Evolutionary conservation across 1,139 yeast genomes (phyloP), one percentile per base, ranked within the genome.

Genomic region (Arxiozyma heterogenica): DNA sequence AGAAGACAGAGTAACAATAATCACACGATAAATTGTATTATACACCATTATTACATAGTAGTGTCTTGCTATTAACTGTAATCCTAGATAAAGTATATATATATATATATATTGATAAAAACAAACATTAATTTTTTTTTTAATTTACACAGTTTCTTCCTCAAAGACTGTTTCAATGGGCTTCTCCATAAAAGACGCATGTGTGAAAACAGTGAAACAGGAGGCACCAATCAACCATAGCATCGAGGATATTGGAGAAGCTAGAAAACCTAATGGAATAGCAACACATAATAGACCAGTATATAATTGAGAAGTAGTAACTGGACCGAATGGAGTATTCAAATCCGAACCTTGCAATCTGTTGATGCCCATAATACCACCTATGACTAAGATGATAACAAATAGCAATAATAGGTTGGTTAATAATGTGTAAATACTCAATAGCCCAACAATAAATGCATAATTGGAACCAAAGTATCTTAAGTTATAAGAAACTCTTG

Each of bases 141-240:
- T 8, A 42, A n/a, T 6, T 65, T 70, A 81, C 52, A 81, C 85
- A 51, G 75, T 69, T 68, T 87, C 90, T 70, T 89, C 98, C 71
- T 91, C 96, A 67, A 93, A 93, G 41, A 94, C 97, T 49, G 95
- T 86, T 75, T 93, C 98, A 64, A 94, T 90, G 48, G 98, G 98
- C 75, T 93, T 93, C 70, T 94, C 98, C 89, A 94, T 82, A 61
- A 94, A 80, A 17, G 94, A 74, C 53, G 98, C 98, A 72, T 94
- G 99, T 17, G 96, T 82, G 54, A 91, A 76, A 51, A 94, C 93
- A 51, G 86, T 74, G 53, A 90, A 95, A 46, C 87, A 84, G 23
- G 96, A 86, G 9, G 97, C 94, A 62, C 98, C 99, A 68, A 94
- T 83, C 64, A 94, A 80, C 98, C 98, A 94, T 81, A 94, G 79